Evolutionary conservation across 768 basidiomycete genomes (phyloP), one percentile per base, ranked within the genome.

Genomic region (Naganishia randhawae): DNA sequence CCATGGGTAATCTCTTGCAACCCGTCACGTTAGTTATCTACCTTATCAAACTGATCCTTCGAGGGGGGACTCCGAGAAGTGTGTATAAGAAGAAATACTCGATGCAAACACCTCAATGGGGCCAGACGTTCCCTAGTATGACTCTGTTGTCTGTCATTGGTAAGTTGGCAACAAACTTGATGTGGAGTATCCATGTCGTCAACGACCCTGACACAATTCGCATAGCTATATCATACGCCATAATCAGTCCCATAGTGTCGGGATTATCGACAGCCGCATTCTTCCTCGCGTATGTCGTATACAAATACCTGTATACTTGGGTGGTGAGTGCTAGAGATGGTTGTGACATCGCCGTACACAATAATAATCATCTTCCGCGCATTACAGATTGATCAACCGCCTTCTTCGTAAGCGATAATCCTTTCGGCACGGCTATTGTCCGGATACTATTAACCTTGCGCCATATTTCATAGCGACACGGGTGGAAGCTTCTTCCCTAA

Each of bases 401-500:
- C 84, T 29, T 42, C 61, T 22, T 55, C 54, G 54, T 55, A 35
- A 55, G 54, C 29, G 3, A 29, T 5, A 8, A 16, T 31, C 29
- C 37, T 14, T 39, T 8, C 14, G 37, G 22, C 7, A 31, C 7
- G n/a, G 5, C 29, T 29, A 14, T 52, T 22, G 48, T 19, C 29
- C 27, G 33, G 3, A n/a, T 32, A 22, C 54, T 55, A 3, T 11
- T n/a, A 3, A 14, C 13, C 48, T 55, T 37, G 9, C 54, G n/a
- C 29, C n/a, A 3, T 35, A 11, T 32, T 11, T 0, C 80, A 84
- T 4, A 82, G 82, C 57, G 93, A 96, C 65, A 95, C 92, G 0
- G 95, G 95, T 41, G 96, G 96, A 0, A 77, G 91, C 55, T 98
- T 96, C 84, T 98, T 92, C 84, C 94, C 94, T 27, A 90, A 88